Conservation (phyloP, 306 rosid genomes). For the Rosa persica region DNA sequence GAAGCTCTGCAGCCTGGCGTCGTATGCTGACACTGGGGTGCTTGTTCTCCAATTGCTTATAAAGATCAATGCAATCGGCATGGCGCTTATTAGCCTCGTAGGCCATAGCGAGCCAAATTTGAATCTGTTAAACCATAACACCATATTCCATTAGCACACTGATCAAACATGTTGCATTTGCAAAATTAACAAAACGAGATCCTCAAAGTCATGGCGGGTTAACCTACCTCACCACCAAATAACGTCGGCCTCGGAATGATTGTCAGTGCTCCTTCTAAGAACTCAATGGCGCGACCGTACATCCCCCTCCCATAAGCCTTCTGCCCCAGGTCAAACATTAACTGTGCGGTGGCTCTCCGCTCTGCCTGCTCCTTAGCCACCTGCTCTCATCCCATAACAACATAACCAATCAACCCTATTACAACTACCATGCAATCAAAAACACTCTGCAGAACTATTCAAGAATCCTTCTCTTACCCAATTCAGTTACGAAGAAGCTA, state of each 20-base stretch:
- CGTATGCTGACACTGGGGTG: conserved; percentile 77
- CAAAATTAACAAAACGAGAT: not conserved
- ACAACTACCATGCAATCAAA: not conserved
- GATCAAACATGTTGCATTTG: not conserved
- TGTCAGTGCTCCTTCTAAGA: conserved; percentile 90
- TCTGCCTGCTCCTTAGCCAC: conserved; percentile 97
- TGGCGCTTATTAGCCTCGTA: conserved; percentile 92
- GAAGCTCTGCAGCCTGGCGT: conserved; percentile 96
- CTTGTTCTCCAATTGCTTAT: conserved; percentile 68
- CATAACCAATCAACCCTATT: not conserved
- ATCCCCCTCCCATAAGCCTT: conserved; percentile 88
- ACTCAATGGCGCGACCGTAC: conserved; percentile 92
- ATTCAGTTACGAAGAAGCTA: not conserved
- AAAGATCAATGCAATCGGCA: conserved; percentile 77
- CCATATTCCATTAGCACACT: not conserved
- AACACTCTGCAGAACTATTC: not conserved
- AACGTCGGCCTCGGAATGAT: conserved; percentile 77
- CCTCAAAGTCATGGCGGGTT: conserved; percentile 5
- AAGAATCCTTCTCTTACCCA: not conserved
- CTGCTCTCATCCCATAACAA: conserved; percentile 41
- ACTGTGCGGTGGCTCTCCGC: conserved; percentile 83
- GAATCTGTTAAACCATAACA: conserved; percentile 55
- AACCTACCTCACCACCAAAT: conserved; percentile 97
- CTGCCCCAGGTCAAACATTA: conserved; percentile 96
- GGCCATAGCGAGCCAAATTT: conserved; percentile 99